Evolutionary conservation across 2,329 filamentous ascomycete genomes (phyloP), one percentile per base, ranked within the genome.

Genomic region (Trichoderma harzianum): DNA sequence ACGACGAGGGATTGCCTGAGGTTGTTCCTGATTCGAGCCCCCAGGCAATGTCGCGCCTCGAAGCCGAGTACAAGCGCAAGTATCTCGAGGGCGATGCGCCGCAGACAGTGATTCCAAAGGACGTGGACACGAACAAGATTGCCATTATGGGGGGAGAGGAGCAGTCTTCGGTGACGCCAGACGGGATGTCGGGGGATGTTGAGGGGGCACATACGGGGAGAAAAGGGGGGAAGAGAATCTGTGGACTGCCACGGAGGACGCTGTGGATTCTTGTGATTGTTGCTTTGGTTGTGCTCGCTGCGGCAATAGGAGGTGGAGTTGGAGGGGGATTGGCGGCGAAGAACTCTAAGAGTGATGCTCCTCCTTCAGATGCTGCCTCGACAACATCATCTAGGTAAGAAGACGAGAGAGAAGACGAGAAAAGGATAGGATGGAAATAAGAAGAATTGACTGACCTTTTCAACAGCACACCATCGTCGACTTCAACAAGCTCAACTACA

Each of bases 281-380:
- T 7, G 64, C 73, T 8, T 39, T 73, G 11, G 24, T 75, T 21
- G 36, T 76, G 57, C 30, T 60, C 7, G 71, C 71, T n/a, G 74
- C 75, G 4, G 73, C 72, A 3, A 61, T 76, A 18, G 73, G 73
- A 1, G 75, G 73, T 39, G 75, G 71, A 18, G 73, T 74, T 18
- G 74, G 75, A 11, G 74, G 72, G 8, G 73, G 72, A 4, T 61
- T 75, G 12, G 63, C 72, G 14, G 72, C 72, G 26, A 74, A 58
- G 58, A 62, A 66, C 7, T 70, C 61, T 18, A 69, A 74, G 21
- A 36, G 64, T 18, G 64, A 36, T 3, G 21, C 30, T n/a, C 24
- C 43, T n/a, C 21, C 60, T 63, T 39, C 43, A n/a, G 61, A 58
- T n/a, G 61, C n/a, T n/a, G 61, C 69, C 21, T 30, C 60, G 34